These are phyloP conservation scores for Leishmania turanica DNA, from an alignment of 208 protist species.

Conservation along the genomic window DNA sequence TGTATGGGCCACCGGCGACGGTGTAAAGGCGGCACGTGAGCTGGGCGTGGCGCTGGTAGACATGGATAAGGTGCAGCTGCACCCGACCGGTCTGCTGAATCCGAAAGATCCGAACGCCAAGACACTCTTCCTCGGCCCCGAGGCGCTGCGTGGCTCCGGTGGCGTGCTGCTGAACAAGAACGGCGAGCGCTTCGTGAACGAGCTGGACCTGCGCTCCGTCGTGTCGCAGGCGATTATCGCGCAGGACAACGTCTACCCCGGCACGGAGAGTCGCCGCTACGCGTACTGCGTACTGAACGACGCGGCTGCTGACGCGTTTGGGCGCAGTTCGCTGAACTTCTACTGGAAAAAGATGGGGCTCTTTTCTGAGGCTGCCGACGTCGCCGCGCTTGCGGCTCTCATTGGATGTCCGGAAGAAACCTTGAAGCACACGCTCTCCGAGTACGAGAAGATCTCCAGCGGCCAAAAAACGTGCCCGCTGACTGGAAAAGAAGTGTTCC, in stretches of 20 bases:
- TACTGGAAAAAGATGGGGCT: slow-evolving; percentile 83
- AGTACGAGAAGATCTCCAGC: slow-evolving; percentile 51
- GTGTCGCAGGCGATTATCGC: slow-evolving; percentile 90
- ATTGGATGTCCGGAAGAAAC: slow-evolving; percentile 53
- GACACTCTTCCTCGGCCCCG: slow-evolving; percentile 94
- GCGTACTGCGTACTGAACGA: slow-evolving; percentile 87
- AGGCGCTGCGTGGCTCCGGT: slow-evolving; percentile 95
- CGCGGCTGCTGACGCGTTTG: slow-evolving; percentile 66
- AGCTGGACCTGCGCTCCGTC: slow-evolving; percentile 94
- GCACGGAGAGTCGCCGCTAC: slow-evolving; percentile 43
- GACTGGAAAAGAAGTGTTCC: slow-evolving; percentile 86
- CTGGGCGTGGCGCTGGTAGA: slow-evolving; percentile 80
- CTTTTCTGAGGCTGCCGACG: slow-evolving; percentile 43
- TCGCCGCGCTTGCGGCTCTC: slow-evolving; percentile 53
- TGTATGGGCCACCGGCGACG: slow-evolving; percentile 79
- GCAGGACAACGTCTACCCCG: slow-evolving; percentile 64
- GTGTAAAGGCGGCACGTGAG: slow-evolving; percentile 63
- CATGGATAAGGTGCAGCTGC: slow-evolving; percentile 95
- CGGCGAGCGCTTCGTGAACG: slow-evolving; percentile 95
- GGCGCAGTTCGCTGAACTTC: slow-evolving; percentile 63
- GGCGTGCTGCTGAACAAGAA: slow-evolving; percentile 94
- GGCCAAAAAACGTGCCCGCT: slow-evolving; percentile 32
- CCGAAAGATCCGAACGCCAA: slow-evolving; percentile 83
- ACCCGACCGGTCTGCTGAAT: slow-evolving; percentile 96
- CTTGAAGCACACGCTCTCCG: slow-evolving; percentile 45